A percentile compares a stretch with the other conserved stretches of the same genome.
phyloP scores from a whole-genome alignment of 306 rosid species.

The Prunus davidiana region DNA sequence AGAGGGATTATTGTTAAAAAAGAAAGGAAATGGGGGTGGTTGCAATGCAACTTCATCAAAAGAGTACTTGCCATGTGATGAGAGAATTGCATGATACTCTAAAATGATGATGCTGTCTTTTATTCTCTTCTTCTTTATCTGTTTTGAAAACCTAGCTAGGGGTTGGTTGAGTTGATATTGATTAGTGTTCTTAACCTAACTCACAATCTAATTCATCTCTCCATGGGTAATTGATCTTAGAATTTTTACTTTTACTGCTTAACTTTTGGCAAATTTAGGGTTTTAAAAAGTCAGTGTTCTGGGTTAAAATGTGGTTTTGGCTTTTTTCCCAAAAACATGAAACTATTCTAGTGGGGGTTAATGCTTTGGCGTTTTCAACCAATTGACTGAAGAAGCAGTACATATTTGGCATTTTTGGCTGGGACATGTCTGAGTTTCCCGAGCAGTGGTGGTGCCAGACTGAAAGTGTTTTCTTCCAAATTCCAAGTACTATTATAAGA shows the following conservation, averaged over 20 bases:
- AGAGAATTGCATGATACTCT: conserved; percentile 41
- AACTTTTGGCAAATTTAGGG: background rate
- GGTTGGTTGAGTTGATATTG: too few relatives aligned
- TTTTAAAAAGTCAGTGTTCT: background rate
- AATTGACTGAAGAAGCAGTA: background rate
- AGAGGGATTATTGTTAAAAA: background rate
- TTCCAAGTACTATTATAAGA: too few relatives aligned
- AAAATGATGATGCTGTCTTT: conserved; percentile 39
- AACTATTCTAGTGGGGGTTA: background rate
- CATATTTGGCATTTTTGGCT: background rate
- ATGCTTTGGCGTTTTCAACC: background rate
- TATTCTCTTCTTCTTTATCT: background rate
- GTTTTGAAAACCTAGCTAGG: too few relatives aligned
- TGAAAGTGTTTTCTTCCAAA: too few relatives aligned
- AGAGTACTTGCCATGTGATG: conserved; percentile 25
- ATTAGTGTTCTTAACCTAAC: too few relatives aligned
- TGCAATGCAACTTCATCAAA: conserved; percentile 12
- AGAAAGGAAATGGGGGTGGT: conserved; percentile 25
- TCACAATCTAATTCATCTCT: too few relatives aligned
- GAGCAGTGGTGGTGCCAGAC: too few relatives aligned
- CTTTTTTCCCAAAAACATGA: background rate
- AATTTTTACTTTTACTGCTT: background rate
- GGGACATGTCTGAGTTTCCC: background rate
- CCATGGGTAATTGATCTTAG: too few relatives aligned
- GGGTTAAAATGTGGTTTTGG: background rate